Conservation (phyloP, 441 rosid species). For the Erysimum pusillum region DNA sequence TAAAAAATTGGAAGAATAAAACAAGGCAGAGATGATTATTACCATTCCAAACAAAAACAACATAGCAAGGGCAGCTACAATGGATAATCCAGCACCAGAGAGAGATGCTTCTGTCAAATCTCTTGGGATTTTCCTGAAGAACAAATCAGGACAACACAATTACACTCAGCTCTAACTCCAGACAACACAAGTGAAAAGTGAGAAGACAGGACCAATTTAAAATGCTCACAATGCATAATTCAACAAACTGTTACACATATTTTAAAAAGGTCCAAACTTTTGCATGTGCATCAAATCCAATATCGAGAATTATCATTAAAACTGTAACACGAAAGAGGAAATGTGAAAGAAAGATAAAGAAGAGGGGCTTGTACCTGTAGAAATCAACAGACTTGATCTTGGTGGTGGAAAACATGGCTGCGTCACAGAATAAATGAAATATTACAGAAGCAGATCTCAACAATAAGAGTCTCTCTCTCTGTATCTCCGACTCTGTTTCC, state of each 20-base stretch:
- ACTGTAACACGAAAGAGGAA: not conserved
- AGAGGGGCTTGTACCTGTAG: slow-evolving; percentile 66
- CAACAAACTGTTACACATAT: too few relatives aligned
- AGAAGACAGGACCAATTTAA: not conserved
- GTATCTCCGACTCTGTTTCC: not conserved
- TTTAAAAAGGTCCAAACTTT: slow-evolving; percentile 6
- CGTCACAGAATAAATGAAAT: not conserved
- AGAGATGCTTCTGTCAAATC: slow-evolving; percentile 97
- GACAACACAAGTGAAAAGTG: not conserved
- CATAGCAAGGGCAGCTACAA: slow-evolving; percentile 84
- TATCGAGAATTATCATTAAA: slow-evolving; percentile 15
- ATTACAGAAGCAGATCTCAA: slow-evolving; percentile 15
- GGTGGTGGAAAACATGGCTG: slow-evolving; percentile 76
- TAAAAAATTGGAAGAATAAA: not conserved
- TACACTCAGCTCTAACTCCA: slow-evolving; percentile 16
- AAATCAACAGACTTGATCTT: slow-evolving; percentile 93
- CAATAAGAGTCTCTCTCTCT: not conserved
- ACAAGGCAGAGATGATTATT: slow-evolving; percentile 21
- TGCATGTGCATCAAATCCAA: not conserved
- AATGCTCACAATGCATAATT: too few relatives aligned
- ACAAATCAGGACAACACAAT: slow-evolving; percentile 13
- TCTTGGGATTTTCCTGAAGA: slow-evolving; percentile 90
- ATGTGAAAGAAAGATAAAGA: slow-evolving; percentile 2
- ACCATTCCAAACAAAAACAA: slow-evolving; percentile 99
- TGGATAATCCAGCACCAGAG: slow-evolving; percentile 94